Percentiles rank a stretch among this genome's conserved stretches.
These are phyloP conservation scores for Favolaschia claudopus DNA, from an alignment of 768 basidiomycete species.

Conservation along the genomic window DNA sequence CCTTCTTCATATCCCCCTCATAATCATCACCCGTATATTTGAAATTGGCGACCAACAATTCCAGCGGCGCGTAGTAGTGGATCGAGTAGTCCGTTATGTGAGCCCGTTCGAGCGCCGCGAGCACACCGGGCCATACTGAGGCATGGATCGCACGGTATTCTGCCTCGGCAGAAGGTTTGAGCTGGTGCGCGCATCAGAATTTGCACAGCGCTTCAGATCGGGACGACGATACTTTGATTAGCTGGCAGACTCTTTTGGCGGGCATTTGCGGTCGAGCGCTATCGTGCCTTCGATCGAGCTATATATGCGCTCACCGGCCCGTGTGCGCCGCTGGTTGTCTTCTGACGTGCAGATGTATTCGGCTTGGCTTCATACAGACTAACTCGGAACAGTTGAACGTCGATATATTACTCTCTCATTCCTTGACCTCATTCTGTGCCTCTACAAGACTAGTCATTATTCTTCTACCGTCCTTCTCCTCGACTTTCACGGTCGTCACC, in stretches of 20 bases:
- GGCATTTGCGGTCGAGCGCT: too few species aligned
- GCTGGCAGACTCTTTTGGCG: slow-evolving; percentile 70
- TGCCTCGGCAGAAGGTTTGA: slow-evolving; percentile 57
- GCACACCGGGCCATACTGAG: slow-evolving; percentile 73
- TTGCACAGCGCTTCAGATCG: background rate
- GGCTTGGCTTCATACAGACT: too few species aligned
- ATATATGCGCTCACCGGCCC: too few species aligned
- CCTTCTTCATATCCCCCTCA: slow-evolving; percentile 67
- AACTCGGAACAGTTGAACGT: too few species aligned
- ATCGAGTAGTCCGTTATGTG: slow-evolving; percentile 83
- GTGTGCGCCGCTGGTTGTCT: too few species aligned
- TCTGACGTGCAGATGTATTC: too few species aligned
- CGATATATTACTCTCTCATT: too few species aligned
- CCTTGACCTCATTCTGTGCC: too few species aligned
- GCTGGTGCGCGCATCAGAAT: slow-evolving; percentile 41
- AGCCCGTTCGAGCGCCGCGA: slow-evolving; percentile 65
- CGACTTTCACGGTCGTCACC: slow-evolving; percentile 9
- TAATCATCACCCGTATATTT: slow-evolving; percentile 76
- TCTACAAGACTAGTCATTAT: slow-evolving; percentile 10
- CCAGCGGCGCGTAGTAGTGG: slow-evolving; percentile 66
- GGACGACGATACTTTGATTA: slow-evolving; percentile 62
- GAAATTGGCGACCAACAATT: slow-evolving; percentile 80
- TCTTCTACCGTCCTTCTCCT: slow-evolving; percentile 11
- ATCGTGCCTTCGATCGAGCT: too few species aligned
- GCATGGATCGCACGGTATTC: slow-evolving; percentile 69